Evolutionary conservation across 2,329 filamentous ascomycete species (phyloP), one percentile per base, ranked within the genome.

Genomic region (Colletotrichum tanaceti): DNA sequence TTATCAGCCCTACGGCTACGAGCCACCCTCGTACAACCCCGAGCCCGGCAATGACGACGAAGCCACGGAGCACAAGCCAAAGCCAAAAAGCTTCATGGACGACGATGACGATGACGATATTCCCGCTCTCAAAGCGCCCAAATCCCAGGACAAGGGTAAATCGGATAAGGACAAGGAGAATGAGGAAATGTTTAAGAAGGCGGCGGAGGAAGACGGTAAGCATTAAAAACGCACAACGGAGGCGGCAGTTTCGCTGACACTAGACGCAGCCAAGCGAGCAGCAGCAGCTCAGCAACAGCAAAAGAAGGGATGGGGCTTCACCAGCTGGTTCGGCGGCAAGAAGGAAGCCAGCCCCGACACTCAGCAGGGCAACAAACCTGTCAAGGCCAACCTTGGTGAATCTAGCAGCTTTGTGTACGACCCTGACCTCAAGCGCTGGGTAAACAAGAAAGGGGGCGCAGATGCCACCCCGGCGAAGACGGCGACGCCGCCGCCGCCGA

Each of bases 371-470:
- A 85, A 85, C 76, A 91, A 91, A 75, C 83, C 94, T n/a, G 93
- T 98, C 78, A 90, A 89, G 73, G 96, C 97, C 71, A 99, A 99
- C 76, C 87, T 99, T 10, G 97, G 95, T 70, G 97, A 99, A 79
- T 89, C 96, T 76, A 97, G 89, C 78, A 93, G 90, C 53, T 98
- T 99, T 79, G 91, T 95, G 73, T 99, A 96, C 75, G 96, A 99
- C 76, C 92, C 94, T 2, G 93, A 98, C n/a, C 87, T 97, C 60
- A 97, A 97, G 83, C 94, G 96, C 77, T 99, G 97, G 97, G 86
- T 99, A 77, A 98, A 99, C 83, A 98, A 98, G 84, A 98, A 97
- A 77, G 89, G 89, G 13, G 90, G 90, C 14, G 86, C 88, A 9
- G 90, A 91, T 63, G 87, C 87, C 50, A 81, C 82, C 10, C 82